Evolutionary conservation across 1,284 basidiomycete species (phyloP).

Genomic region (Ceratobasidium sp.): DNA sequence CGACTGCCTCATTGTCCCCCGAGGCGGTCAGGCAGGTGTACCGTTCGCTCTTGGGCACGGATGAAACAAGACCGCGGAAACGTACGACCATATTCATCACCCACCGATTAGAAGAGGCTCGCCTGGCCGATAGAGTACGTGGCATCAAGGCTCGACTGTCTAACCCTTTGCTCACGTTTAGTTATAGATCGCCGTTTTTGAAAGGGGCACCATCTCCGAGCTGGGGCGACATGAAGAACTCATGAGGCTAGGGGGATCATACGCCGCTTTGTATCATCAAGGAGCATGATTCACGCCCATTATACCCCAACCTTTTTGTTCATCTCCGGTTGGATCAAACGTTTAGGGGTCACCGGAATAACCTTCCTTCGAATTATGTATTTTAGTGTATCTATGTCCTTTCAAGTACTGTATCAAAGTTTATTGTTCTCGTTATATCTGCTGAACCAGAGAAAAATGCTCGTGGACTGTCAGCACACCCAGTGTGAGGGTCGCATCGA

Average conservation of each 20-base stretch:
- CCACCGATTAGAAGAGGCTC: slow-evolving; percentile 82
- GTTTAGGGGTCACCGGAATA: slow-evolving; percentile 40
- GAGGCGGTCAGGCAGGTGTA: slow-evolving; percentile 62
- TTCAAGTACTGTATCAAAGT: slow-evolving; percentile 46
- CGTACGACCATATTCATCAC: slow-evolving; percentile 88
- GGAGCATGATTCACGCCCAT: slow-evolving; percentile 35
- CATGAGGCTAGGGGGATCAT: slow-evolving; percentile 60
- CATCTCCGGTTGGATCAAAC: slow-evolving; percentile 28
- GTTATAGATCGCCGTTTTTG: slow-evolving; percentile 79
- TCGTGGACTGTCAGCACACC: slow-evolving; percentile 43
- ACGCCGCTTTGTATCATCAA: slow-evolving; percentile 53
- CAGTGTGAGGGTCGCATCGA: slow-evolving; percentile 38
- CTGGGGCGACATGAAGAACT: slow-evolving; percentile 84
- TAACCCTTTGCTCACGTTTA: slow-evolving; percentile 50
- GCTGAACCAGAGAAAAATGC: slow-evolving; percentile 40
- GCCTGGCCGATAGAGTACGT: slow-evolving; percentile 74
- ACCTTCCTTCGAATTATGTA: slow-evolving; percentile 44
- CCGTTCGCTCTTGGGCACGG: slow-evolving; percentile 36
- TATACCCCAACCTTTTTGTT: slow-evolving; percentile 34
- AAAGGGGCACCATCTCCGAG: slow-evolving; percentile 84
- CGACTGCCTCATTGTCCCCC: slow-evolving; percentile 75
- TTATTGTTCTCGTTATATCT: slow-evolving; percentile 45
- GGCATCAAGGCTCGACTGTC: slow-evolving; percentile 7
- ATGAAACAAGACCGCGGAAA: slow-evolving; percentile 51
- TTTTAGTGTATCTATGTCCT: slow-evolving; percentile 46